A percentile compares a stretch with the other conserved stretches of the same genome.
Evolutionary conservation across 2,329 filamentous ascomycete genomes (phyloP).

Genomic region (Arthrobotrys pseudoclavata): DNA sequence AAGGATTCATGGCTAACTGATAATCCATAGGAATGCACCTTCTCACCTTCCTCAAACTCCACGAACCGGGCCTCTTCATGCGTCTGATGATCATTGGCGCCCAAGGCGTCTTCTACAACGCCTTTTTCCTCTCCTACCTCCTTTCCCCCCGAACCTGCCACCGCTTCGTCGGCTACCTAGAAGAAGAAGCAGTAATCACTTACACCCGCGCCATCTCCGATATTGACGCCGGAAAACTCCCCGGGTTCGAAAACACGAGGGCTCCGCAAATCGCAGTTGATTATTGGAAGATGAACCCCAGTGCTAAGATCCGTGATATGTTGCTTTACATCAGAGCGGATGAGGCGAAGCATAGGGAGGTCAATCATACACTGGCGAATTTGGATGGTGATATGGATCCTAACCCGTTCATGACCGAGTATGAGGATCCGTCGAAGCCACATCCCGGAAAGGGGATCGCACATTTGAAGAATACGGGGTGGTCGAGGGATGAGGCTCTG

Average conservation of each 20-base stretch:
- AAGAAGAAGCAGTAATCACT: slow-evolving; percentile 96
- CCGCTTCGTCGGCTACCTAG: slow-evolving; percentile 95
- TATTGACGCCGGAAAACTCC: slow-evolving; percentile 84
- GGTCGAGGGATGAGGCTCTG: slow-evolving; percentile 79
- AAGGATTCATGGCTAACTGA: neutral
- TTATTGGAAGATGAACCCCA: slow-evolving; percentile 93
- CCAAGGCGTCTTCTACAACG: slow-evolving; percentile 97
- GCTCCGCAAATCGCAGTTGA: slow-evolving; percentile 90
- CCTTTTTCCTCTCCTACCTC: slow-evolving; percentile 89
- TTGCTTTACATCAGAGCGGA: slow-evolving; percentile 91
- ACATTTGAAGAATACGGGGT: slow-evolving; percentile 78
- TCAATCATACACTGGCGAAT: slow-evolving; percentile 95
- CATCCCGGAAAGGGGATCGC: slow-evolving; percentile 79
- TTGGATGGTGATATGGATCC: slow-evolving; percentile 86
- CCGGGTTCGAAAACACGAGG: slow-evolving; percentile 81
- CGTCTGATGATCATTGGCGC: slow-evolving; percentile 89
- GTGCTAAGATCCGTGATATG: slow-evolving; percentile 85
- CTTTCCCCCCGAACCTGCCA: slow-evolving; percentile 88
- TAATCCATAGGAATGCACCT: slow-evolving; percentile 77
- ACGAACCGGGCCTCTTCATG: slow-evolving; percentile 89
- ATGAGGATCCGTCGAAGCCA: slow-evolving; percentile 76
- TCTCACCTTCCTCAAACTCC: slow-evolving; percentile 92
- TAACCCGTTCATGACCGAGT: slow-evolving; percentile 89
- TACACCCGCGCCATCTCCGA: slow-evolving; percentile 92
- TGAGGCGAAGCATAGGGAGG: slow-evolving; percentile 89